Evolutionary conservation across 495 filamentous ascomycete species (phyloP).

Genomic region (Penicillium ochrochloron): DNA sequence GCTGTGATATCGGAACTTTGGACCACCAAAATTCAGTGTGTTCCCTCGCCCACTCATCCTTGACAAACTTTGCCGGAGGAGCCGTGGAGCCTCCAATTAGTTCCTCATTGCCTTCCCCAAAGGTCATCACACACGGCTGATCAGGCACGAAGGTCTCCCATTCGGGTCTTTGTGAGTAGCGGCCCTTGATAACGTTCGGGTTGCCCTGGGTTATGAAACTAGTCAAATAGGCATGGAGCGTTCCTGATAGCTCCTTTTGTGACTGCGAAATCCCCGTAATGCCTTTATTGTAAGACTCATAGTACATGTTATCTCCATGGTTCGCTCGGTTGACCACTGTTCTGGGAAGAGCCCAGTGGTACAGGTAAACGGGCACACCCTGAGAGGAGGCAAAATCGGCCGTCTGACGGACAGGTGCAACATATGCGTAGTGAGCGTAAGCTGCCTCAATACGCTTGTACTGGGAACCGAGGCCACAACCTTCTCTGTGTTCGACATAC

Average conservation of each 20-base stretch:
- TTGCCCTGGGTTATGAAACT: slow-evolving; percentile 60
- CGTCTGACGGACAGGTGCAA: slow-evolving; percentile 66
- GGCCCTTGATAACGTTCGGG: slow-evolving; percentile 45
- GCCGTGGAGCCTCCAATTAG: slow-evolving; percentile 49
- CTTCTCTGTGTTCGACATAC: slow-evolving; percentile 43
- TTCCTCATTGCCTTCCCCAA: slow-evolving; percentile 68
- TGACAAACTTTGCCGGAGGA: slow-evolving; percentile 45
- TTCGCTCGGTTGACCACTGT: slow-evolving; percentile 56
- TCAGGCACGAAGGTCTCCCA: slow-evolving; percentile 33
- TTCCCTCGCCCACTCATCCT: slow-evolving; percentile 48
- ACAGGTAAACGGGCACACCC: slow-evolving; percentile 56
- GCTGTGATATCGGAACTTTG: slow-evolving; percentile 41
- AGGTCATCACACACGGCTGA: slow-evolving; percentile 47
- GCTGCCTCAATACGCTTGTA: slow-evolving; percentile 64
- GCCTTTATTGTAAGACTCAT: slow-evolving; percentile 58
- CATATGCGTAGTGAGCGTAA: slow-evolving; percentile 70
- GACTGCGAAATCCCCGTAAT: slow-evolving; percentile 44
- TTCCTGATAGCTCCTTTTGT: slow-evolving; percentile 53
- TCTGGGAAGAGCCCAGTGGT: slow-evolving; percentile 60
- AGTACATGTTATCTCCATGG: slow-evolving; percentile 62
- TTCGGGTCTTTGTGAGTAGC: slow-evolving; percentile 36
- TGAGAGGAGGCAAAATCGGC: slow-evolving; percentile 52
- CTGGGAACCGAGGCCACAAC: slow-evolving; percentile 53
- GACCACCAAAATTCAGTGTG: slow-evolving; percentile 65
- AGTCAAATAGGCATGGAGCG: slow-evolving; percentile 59